Base-by-base conservation (phyloP, 1,139 yeast species). In the Saccharomyces hybrid region DNA sequence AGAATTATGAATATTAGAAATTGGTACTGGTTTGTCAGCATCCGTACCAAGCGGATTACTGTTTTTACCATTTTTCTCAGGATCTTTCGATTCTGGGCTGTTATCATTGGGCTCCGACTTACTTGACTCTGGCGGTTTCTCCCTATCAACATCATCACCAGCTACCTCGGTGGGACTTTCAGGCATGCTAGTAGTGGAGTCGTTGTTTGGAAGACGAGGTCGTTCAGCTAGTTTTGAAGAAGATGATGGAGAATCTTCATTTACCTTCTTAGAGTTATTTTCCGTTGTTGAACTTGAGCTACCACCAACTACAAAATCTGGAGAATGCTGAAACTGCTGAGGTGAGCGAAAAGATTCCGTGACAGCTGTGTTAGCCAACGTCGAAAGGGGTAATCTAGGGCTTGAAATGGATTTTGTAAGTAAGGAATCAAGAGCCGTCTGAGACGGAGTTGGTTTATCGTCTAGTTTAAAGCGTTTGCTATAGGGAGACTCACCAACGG, bases 351-450 rank as follows among this genome's bases (percentile, higher is more conserved):
- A 9, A 11, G 44, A 38, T 9, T 14, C 48, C 32, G 47, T 54
- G 42, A 52, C 51, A 27, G 54, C 47, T 50, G 61, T 48, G 41
- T 55, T 38, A 38, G 44, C 44, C 44, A 38, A 38, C 20, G 44
- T 38, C 20, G 44, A 38, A 34, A 54, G 52, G 28, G 61, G 54
- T 2, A 59, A 50, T 31, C 63, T 59, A 1, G 68, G 67, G 38
- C 65, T 66, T 13, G 62, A 56, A 2, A 62, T 55, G 0, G 69
- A 59, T 47, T 60, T 63, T 8, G 66, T 59, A 42, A 68, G 54
- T n/a, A 68, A 53, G 1, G 70, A 60, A 47, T 68, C 69, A 25
- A 68, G 53, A 2, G 70, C 68, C n/a, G 68, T 60, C 42, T 63
- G 64, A 5, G 66, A 61, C 1, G 68, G 63, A 1, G 67, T 65